Evolutionary conservation across 305 asterid genomes (phyloP), one percentile per base, ranked within the genome.

Genomic region (Fraxinus sp.): DNA sequence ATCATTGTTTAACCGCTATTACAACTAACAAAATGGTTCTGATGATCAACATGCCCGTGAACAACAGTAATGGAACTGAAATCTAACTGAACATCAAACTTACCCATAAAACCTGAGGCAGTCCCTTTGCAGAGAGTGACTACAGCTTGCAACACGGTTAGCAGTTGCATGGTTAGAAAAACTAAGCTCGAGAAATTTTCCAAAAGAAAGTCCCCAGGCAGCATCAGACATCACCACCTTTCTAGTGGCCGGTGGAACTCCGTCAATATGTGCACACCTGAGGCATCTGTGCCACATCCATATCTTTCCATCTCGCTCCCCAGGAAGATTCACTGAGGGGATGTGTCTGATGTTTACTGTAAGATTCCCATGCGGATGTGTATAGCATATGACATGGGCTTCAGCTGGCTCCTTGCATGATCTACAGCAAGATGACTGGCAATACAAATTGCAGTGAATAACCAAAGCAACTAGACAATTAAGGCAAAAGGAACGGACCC

Each of bases 211-310:
- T 16, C 98, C 98, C 99, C 98, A 95, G 26, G 99, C 99, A 80
- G 98, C 91, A 83, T 93, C 92, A 24, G 98, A 93, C 99, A 97
- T 95, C 75, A 95, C 87, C 49, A 95, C 94, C 82, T 97, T 91
- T 74, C 75, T 88, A 72, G 94, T 92, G 71, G 97, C 97, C n/a
- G 98, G 98, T 32, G 99, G 98, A 79, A 92, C 93, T 77, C 98
- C 98, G 10, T 88, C 92, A 14, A 83, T 70, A 32, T 84, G 91
- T 30, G 81, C 85, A 80, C 98, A 97, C 88, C 83, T 90, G 78
- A 97, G 95, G 91, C 99, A 97, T 83, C 98, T 86, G 79, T 97
- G 99, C 99, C 99, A 97, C 99, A 97, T 97, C 99, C 98, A 97
- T 84, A 97, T 95, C 92, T 91, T 97, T 79, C 98, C 96, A 83